Evolutionary conservation across 148 eudicot species (phyloP).

Genomic region (Pharnaceum exiguum): DNA sequence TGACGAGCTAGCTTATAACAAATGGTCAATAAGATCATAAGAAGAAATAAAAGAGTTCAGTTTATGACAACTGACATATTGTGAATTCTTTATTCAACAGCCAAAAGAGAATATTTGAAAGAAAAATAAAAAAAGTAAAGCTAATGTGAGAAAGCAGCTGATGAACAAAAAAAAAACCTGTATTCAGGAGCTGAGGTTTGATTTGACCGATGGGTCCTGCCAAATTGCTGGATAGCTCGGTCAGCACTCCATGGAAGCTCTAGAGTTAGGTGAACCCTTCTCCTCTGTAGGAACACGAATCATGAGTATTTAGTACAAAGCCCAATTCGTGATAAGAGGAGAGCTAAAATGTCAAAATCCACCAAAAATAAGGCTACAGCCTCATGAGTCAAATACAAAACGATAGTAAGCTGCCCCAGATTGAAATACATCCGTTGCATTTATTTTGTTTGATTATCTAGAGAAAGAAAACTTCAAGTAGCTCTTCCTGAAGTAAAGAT

Average conservation of each 20-base stretch:
- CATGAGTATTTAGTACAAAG: neutral
- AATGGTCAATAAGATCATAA: too few relatives aligned
- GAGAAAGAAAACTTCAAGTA: too few relatives aligned
- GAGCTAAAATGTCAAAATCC: neutral
- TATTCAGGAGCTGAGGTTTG: constrained; percentile 98
- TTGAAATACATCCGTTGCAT: too few relatives aligned
- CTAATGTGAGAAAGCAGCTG: neutral
- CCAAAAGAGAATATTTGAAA: neutral
- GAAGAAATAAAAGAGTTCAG: too few relatives aligned
- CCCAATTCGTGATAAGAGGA: neutral
- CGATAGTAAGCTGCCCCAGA: too few relatives aligned
- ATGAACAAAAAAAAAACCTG: constrained; percentile 43
- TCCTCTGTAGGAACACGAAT: constrained; percentile 40
- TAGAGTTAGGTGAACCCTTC: constrained; percentile 93
- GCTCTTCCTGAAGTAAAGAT: too few relatives aligned
- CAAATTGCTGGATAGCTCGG: constrained; percentile 97
- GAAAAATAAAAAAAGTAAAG: neutral
- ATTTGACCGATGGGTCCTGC: constrained; percentile 97
- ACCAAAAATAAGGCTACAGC: neutral
- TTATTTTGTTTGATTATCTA: too few relatives aligned
- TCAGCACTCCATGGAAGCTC: constrained; percentile 99
- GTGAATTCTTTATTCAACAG: neutral
- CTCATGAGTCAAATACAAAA: too few relatives aligned
- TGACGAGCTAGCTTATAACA: too few relatives aligned
- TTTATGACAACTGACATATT: too few relatives aligned